Conservation (phyloP, 2,329 filamentous ascomycete genomes). For the Calonectria ilicicola region DNA sequence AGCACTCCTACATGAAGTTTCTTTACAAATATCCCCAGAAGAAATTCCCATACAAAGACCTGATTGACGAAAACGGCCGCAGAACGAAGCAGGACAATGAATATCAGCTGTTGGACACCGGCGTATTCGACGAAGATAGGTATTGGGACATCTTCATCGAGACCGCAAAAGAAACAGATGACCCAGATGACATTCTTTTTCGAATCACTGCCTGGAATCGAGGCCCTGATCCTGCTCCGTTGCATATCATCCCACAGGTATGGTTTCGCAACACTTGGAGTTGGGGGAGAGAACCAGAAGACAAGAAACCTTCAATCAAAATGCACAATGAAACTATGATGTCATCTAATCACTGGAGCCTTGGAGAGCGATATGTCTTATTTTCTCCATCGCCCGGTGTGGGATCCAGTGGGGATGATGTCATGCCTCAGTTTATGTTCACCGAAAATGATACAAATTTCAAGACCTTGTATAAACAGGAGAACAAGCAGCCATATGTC, state of each 20-base stretch:
- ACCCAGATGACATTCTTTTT: conserved; percentile 92
- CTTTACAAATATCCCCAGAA: conserved; percentile 97
- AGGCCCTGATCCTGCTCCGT: conserved; percentile 87
- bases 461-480: conserved; percentile 78
- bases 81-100: conserved; percentile 83
- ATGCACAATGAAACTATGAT: conserved; percentile 74
- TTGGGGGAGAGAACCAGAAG: conserved; percentile 83
- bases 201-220: conserved; percentile 97
- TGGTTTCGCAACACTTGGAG: conserved; percentile 99
- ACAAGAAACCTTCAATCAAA: conserved; percentile 84
- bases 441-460: conserved; percentile 97
- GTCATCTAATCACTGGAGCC: conserved; percentile 81
- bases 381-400: conserved; percentile 91
- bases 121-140: conserved; percentile 85
- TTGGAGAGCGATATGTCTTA: conserved; percentile 86
- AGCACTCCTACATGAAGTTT: conserved; percentile 99
- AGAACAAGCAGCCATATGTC: conserved; percentile 87
- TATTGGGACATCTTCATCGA: conserved; percentile 99
- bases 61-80: conserved; percentile 85
- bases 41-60: conserved; percentile 90
- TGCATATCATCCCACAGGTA: conserved; percentile 94
- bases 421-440: conserved; percentile 87
- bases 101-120: conserved; percentile 93
- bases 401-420: conserved; percentile 82
- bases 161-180: conserved; percentile 92